A percentile compares a stretch with the other conserved stretches of the same genome.
Conservation (phyloP, 352 stramenopile genomes). For the Phytophthora palmivora region DNA sequence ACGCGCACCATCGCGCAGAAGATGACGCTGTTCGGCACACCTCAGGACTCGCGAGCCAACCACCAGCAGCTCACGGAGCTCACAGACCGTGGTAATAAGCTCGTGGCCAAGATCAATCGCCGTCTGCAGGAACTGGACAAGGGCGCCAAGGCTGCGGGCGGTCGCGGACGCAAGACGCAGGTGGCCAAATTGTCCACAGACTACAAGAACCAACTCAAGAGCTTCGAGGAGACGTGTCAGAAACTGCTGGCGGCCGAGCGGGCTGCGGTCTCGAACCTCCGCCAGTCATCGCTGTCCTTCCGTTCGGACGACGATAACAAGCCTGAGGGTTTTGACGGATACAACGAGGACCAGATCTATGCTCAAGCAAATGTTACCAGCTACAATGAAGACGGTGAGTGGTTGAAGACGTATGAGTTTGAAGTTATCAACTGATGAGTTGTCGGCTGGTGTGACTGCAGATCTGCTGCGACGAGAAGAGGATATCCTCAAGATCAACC, state of each 20-base stretch:
- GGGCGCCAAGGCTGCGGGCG: conserved; percentile 38
- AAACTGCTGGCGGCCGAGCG: conserved; percentile 56
- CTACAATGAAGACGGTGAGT: conserved; percentile 72
- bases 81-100: conserved; percentile 64
- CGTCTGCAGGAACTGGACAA: conserved; percentile 57
- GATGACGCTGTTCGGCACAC: conserved; percentile 64
- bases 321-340: conserved; percentile 50
- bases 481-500: conserved; percentile 79
- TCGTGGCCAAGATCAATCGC: conserved; percentile 64
- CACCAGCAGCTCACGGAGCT: conserved; percentile 71
- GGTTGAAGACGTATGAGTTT: not conserved
- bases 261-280: conserved; percentile 56
- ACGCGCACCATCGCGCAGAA: conserved; percentile 71
- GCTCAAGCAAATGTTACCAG: conserved; percentile 64
- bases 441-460: conserved; percentile 25
- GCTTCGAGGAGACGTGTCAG: conserved; percentile 64
- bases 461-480: conserved; percentile 68
- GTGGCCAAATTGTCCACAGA: conserved; percentile 63
- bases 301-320: conserved; percentile 49
- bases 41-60: conserved; percentile 65
- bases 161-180: conserved; percentile 54
- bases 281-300: conserved; percentile 58
- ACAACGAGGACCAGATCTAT: conserved; percentile 76
- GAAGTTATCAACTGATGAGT: conserved; percentile 3
- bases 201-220: conserved; percentile 71